phyloP scores from a whole-genome alignment of 768 basidiomycete species.

The Dioszegia crocea region DNA sequence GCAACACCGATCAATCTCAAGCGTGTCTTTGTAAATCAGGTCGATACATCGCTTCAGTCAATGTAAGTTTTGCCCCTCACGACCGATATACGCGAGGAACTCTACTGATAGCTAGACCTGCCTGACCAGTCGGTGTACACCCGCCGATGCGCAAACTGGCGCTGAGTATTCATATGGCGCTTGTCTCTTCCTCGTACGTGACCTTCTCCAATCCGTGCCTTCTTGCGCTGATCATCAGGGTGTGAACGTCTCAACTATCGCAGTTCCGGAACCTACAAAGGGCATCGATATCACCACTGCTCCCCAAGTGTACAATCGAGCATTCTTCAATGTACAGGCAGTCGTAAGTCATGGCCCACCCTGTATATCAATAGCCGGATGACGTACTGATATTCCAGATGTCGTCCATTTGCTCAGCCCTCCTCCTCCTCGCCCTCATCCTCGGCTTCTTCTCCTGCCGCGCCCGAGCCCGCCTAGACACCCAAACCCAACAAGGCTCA shows the following conservation, averaged over 20 bases:
- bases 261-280: neutral
- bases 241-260: slow-evolving; percentile 4
- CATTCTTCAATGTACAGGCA: slow-evolving; percentile 7
- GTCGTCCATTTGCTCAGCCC: slow-evolving; percentile 33
- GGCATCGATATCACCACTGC: slow-evolving; percentile 2
- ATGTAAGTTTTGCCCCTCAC: neutral
- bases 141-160: slow-evolving; percentile 2
- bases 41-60: slow-evolving; percentile 1
- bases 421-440: slow-evolving; percentile 22
- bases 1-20: slow-evolving; percentile 1
- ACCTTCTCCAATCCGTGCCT: neutral
- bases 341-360: neutral
- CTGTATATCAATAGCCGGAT: neutral
- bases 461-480: slow-evolving; percentile 17
- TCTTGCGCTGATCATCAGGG: neutral
- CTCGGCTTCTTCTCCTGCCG: slow-evolving; percentile 29
- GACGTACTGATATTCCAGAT: slow-evolving; percentile 22
- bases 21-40: slow-evolving; percentile 1
- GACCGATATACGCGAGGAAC: too few relatives aligned
- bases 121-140: neutral
- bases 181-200: slow-evolving; percentile 1
- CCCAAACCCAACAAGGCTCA: slow-evolving; percentile 10
- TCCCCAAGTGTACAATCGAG: neutral
- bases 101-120: neutral
- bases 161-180: slow-evolving; percentile 4